These are phyloP conservation scores for Suillus variegatus DNA, from an alignment of 768 basidiomycete genomes.

Conservation along the genomic window DNA sequence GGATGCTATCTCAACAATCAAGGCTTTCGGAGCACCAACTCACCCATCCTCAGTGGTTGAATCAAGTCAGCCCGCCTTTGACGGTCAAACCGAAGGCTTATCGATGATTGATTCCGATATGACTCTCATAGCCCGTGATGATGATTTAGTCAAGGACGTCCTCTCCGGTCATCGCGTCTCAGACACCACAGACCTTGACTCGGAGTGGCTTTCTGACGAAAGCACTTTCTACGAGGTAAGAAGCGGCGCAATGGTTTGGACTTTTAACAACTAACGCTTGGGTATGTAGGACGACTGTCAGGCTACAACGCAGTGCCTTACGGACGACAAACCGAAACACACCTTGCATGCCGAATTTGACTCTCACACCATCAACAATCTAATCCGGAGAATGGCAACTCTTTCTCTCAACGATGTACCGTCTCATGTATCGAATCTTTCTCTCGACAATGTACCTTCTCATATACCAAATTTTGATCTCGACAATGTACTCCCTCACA, in stretches of 20 bases:
- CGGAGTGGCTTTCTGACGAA: not conserved
- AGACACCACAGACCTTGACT: not conserved
- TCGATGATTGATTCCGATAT: not conserved
- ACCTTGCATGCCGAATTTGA: not conserved
- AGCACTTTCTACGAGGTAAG: not conserved
- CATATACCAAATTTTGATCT: not conserved
- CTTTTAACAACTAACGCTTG: not conserved
- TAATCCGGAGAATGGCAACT: not conserved
- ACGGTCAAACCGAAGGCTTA: not conserved
- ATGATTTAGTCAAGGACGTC: not conserved
- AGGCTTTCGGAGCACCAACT: not conserved
- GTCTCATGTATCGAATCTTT: not conserved
- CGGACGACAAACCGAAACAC: not conserved
- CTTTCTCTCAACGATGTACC: not conserved
- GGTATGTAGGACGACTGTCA: not conserved
- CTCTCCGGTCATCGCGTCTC: not conserved
- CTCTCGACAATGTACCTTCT: not conserved
- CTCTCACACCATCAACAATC: not conserved
- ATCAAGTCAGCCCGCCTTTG: not conserved
- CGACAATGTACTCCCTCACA: not conserved
- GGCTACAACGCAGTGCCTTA: not conserved
- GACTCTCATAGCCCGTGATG: not conserved
- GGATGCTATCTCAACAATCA: not conserved
- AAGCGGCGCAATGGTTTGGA: not conserved
- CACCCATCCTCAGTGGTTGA: not conserved